Base-by-base conservation (phyloP, 1,284 basidiomycete genomes). In the Irpex lacteus region DNA sequence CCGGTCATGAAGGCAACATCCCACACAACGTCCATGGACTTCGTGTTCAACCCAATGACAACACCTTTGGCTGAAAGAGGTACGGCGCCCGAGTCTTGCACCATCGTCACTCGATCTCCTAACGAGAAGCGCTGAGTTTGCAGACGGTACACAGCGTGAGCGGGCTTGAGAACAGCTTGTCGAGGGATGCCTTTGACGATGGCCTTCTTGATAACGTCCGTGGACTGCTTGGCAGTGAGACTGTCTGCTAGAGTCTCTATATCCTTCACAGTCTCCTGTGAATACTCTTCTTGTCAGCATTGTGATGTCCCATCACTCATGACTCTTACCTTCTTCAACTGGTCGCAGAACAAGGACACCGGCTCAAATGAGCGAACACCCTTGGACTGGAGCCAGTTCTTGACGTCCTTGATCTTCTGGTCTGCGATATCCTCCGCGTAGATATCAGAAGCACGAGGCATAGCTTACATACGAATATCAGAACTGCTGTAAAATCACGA, bases 51-150 rank as follows among this genome's bases (percentile, higher is more conserved):
- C 4, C 96, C 95, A 61, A 99, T 87, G 15, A 98, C 95, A 7
- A 97, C 94, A 50, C 98, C 98, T 75, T 97, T 97, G 62, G 92
- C 91, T 2, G 90, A 89, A 8, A 98, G 82, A 0, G 96, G 96
- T 0, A 99, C 95, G 26, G 90, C 89, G n/a, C 97, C 97, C 0
- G 93, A 89, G 75, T 99, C 97, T 69, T 94, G 90, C 1, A 98
- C 95, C 90, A 97, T 97, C 34, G 93, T 91, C 47, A 98, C 96
- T 11, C 98, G 87, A 77, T 99, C 97, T n/a, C 97, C 97, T 2
- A 98, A 84, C 0, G 82, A 80, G 73, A 98, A 99, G n/a, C 78
- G 80, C 76, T 99, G 98, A 61, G 92, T 92, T 70, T 96, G 94
- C 11, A 99, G 82, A 19, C 96, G 90, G 74, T 95, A 96, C 4